Base-by-base conservation (phyloP, 345 rosid species). In the Anastatica hierochuntica region DNA sequence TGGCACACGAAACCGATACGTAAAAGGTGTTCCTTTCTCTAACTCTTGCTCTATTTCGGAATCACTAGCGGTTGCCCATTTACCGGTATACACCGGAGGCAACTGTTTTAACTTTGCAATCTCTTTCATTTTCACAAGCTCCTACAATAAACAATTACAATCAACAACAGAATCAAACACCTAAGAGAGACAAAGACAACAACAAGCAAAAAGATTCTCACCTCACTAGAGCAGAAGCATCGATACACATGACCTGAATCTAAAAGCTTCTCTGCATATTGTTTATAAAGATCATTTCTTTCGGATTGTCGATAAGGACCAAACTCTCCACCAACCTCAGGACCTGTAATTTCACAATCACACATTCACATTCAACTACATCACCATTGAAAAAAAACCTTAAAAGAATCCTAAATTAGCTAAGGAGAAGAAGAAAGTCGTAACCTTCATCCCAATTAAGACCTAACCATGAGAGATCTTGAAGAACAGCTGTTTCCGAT, bases 371-470 rank as follows among this genome's bases (percentile, higher is more conserved):
- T 29, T 14, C n/a, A n/a, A 49, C 37, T 40, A 6, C 20, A 26
- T 39, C 40, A 37, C 43, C n/a, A n/a, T n/a, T n/a, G n/a, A n/a
- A n/a, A n/a, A n/a, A n/a, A n/a, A n/a, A n/a, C n/a, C n/a, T n/a
- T 14, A 43, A 34, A 12, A 24, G 31, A 41, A 10, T 4, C 38
- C 5, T 10, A 23, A 21, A 5, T 2, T 4, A 47, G 21, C 49
- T 14, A 40, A 23, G 31, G 45, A 63, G 15, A 27, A 34, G n/a
- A 24, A 64, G 17, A 26, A 36, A 14, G n/a, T n/a, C n/a, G n/a
- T n/a, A n/a, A 85, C 95, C 98, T 81, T 90, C 98, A 61, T 90
- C 96, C 89, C 92, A 87, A 55, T 80, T 72, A 58, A 90, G 96
- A 53, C 96, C 95, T 14, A 90, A 73, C 98, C 98, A 90, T 35